Base-by-base conservation (phyloP, 2,329 filamentous ascomycete genomes). In the Dactylellina leptospora region DNA sequence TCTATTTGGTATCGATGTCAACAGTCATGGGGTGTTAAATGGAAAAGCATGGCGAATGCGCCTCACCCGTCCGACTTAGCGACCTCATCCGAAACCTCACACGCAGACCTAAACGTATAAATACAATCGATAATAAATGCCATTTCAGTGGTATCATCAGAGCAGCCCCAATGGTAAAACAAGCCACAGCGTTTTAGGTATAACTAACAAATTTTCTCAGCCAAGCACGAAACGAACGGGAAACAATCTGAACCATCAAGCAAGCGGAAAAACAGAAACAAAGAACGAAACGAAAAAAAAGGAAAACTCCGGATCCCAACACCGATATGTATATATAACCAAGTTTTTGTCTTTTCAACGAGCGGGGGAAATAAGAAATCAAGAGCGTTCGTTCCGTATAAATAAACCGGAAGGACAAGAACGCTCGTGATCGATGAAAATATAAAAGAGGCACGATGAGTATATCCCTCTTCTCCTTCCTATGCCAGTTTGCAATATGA, bases 241-340 rank as follows among this genome's bases (percentile, higher is more conserved):
- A n/a, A 23, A 36, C 51, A 55, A 55, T 25, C 20, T 20, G 16
- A 33, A 23, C 28, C 5, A 28, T 20, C 13, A 42, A 42, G 18
- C 27, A 50, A 28, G 8, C 28, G 16, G 20, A 40, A 20, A 20
- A 54, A 4, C 28, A 59, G 42, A 60, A 47, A 38, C 1, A 23
- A 27, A 48, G 18, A 20, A 16, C 28, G 4, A 33, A 40, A 42
- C 18, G 44, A 59, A 25, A 47, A 18, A 53, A 18, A 45, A 45
- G 18, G 30, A 63, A 71, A 71, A 71, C 66, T 71, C 66, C 66
- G 58, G n/a, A 33, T 63, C 66, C 66, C 58, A 71, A 71, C 66
- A 71, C 51, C 66, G 47, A 50, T 62, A 44, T 62, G 58, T 62
- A 63, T 58, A 36, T 33, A 58, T 56, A 51, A 56, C 33, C 42